Percentiles rank a stretch among this genome's conserved stretches.
Conservation (phyloP, 257 asterid genomes). For the Coffea canephora region DNA sequence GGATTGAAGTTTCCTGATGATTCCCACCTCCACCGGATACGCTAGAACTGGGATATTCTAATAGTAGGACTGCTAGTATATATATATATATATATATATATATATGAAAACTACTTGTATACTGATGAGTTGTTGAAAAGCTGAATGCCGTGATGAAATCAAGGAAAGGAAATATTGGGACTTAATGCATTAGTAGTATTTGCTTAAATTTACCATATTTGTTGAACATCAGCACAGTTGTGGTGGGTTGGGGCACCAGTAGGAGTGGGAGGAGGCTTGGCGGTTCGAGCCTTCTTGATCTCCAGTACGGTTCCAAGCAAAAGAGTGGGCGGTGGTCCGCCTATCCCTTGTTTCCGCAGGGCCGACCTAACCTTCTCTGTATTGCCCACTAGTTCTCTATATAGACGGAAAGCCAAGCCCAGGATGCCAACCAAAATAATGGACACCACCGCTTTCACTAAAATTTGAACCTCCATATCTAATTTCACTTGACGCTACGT, state of each 20-base stretch:
- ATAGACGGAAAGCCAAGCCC: slow-evolving; percentile 23
- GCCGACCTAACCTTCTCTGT: slow-evolving; percentile 30
- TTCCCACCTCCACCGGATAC: too few relatives aligned
- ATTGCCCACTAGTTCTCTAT: slow-evolving; percentile 25
- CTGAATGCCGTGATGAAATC: too few relatives aligned
- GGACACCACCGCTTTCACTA: background rate
- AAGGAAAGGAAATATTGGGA: background rate
- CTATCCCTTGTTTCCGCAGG: slow-evolving; percentile 49
- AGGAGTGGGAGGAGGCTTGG: background rate
- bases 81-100: too few relatives aligned
- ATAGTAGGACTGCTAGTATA: too few relatives aligned
- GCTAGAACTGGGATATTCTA: too few relatives aligned
- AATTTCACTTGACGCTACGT: too few relatives aligned
- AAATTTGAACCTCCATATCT: slow-evolving; percentile 3
- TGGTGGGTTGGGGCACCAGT: slow-evolving; percentile 28
- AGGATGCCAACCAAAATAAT: background rate
- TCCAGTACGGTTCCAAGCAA: slow-evolving; percentile 52
- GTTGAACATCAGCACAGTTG: slow-evolving; percentile 35
- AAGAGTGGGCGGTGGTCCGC: slow-evolving; percentile 50
- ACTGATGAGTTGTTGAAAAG: too few relatives aligned
- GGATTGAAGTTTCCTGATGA: too few relatives aligned
- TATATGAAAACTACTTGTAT: background rate
- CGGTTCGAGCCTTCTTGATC: slow-evolving; percentile 41
- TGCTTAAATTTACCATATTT: slow-evolving; percentile 35
- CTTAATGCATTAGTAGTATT: too few relatives aligned